These are phyloP conservation scores for Sarcodon aspratus DNA, from an alignment of 768 basidiomycete species.

Conservation along the genomic window DNA sequence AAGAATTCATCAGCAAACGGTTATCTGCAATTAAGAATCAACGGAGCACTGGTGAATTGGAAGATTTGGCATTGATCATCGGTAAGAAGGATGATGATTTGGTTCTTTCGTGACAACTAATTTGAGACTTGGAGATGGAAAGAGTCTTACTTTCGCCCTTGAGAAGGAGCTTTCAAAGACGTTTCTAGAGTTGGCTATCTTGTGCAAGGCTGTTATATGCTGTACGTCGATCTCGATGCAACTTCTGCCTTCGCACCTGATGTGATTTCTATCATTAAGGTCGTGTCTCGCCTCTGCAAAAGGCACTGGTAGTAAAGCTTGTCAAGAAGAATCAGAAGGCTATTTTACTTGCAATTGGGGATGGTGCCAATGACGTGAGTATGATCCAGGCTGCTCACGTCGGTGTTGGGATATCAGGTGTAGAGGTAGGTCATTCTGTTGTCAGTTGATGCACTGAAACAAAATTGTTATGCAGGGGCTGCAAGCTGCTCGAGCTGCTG, in stretches of 20 bases:
- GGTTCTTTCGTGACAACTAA: neutral
- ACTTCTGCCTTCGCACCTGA: neutral
- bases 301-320: conserved; percentile 96
- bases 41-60: conserved; percentile 80
- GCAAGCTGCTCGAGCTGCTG: conserved; percentile 96
- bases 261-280: conserved; percentile 29
- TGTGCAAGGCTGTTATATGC: conserved; percentile 98
- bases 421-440: conserved; percentile 50
- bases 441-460: too few relatives aligned
- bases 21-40: conserved; percentile 91
- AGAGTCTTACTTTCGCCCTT: conserved; percentile 84
- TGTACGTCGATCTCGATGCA: conserved; percentile 40
- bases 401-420: conserved; percentile 94
- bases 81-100: conserved; percentile 33
- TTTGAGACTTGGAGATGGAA: conserved; percentile 56
- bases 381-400: conserved; percentile 99
- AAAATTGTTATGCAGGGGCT: conserved; percentile 48
- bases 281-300: conserved; percentile 95
- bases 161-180: conserved; percentile 85
- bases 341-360: conserved; percentile 92
- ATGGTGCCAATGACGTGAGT: conserved; percentile 96
- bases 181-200: conserved; percentile 90
- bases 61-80: conserved; percentile 91
- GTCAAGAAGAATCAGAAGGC: conserved; percentile 94
- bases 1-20: conserved; percentile 81